phyloP scores from a whole-genome alignment of 225 moss, liverwort and hornwort species.

The Bryoerythrophyllum caledonicum region DNA sequence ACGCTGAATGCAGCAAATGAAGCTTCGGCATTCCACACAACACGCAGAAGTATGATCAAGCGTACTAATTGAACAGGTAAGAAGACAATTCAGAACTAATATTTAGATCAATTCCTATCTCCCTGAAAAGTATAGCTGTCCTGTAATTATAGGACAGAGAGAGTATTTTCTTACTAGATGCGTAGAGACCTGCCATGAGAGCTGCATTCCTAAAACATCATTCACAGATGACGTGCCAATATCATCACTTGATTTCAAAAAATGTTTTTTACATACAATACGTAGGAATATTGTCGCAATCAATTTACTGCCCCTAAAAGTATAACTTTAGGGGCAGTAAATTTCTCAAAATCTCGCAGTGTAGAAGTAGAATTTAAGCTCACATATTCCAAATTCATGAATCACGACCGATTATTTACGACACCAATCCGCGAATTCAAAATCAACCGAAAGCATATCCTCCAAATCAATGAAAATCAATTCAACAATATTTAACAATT shows the following conservation, averaged over 20 bases:
- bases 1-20: not conserved
- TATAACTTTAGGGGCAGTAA: too few species aligned
- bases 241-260: not conserved
- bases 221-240: not conserved
- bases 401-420: not conserved
- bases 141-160: too few species aligned
- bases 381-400: not conserved
- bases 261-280: not conserved
- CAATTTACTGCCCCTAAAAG: not conserved
- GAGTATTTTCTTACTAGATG: not conserved
- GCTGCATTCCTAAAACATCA: not conserved
- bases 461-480: too few species aligned
- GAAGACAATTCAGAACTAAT: not conserved
- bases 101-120: not conserved
- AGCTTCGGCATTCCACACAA: not conserved
- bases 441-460: not conserved
- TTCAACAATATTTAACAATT: not conserved
- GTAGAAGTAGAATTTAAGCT: not conserved
- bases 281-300: not conserved
- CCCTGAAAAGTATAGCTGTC: too few species aligned
- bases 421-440: not conserved
- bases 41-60: not conserved
- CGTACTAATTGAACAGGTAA: not conserved
- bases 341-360: not conserved
- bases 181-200: not conserved